Conservation (phyloP, 192 early-diverging fungal genomes). For the Neocallimastix lanati region DNA sequence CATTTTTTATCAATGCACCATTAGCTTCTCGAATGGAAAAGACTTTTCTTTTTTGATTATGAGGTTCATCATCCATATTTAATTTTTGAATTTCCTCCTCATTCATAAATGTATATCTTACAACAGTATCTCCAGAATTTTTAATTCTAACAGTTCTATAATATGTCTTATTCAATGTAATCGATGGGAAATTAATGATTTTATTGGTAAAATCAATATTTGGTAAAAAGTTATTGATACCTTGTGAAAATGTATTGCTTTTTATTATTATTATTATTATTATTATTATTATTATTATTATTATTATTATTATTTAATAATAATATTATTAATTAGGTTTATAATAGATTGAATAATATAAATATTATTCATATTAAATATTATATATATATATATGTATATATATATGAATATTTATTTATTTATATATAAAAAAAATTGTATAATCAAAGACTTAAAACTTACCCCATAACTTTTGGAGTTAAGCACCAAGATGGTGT, state of each 20-base stretch:
- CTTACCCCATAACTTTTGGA: conserved; percentile 25
- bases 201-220: conserved; percentile 23
- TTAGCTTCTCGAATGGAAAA: conserved; percentile 27
- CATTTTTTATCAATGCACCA: conserved; percentile 23
- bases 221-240: conserved; percentile 28
- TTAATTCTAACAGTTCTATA: conserved; percentile 25
- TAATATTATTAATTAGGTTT: neutral
- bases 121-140: conserved; percentile 31
- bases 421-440: too few relatives aligned
- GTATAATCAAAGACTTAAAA: too few relatives aligned
- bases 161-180: conserved; percentile 23
- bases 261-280: too few relatives aligned
- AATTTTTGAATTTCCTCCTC: conserved; percentile 3
- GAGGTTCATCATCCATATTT: conserved; percentile 15
- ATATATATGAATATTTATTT: too few relatives aligned
- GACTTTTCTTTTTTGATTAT: conserved; percentile 12
- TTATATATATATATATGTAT: too few relatives aligned
- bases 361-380: too few relatives aligned
- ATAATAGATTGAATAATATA: too few relatives aligned
- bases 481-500: conserved; percentile 40
- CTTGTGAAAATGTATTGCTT: conserved; percentile 32
- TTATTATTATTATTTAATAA: neutral
- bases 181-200: conserved; percentile 26
- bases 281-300: too few relatives aligned
- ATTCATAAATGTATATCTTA: conserved; percentile 27